Conservation (phyloP, 2,329 filamentous ascomycete species). For the Fusarium sublunatum region DNA sequence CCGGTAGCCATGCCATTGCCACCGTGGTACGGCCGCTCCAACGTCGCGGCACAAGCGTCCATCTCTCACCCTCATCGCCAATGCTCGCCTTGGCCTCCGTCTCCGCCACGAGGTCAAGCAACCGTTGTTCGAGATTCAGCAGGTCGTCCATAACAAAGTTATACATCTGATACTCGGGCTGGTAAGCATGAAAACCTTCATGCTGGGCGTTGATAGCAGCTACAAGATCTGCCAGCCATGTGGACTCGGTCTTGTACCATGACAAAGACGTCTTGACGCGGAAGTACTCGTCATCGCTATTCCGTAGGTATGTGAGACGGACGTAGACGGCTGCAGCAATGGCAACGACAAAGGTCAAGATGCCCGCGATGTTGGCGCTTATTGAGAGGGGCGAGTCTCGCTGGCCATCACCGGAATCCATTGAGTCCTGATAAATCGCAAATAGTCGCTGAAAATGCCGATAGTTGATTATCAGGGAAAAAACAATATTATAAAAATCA, state of each 20-base stretch:
- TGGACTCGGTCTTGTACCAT: slow-evolving; percentile 63
- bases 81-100: slow-evolving; percentile 51
- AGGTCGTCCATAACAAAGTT: slow-evolving; percentile 61
- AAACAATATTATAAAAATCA: neutral
- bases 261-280: slow-evolving; percentile 59
- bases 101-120: slow-evolving; percentile 59
- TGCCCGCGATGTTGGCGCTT: slow-evolving; percentile 57
- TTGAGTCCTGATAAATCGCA: slow-evolving; percentile 4
- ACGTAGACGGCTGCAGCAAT: slow-evolving; percentile 58
- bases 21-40: slow-evolving; percentile 54
- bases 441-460: neutral
- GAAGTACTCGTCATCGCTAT: slow-evolving; percentile 60
- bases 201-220: slow-evolving; percentile 46
- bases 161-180: slow-evolving; percentile 60
- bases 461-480: neutral
- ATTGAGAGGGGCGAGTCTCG: slow-evolving; percentile 59
- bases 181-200: slow-evolving; percentile 38
- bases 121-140: slow-evolving; percentile 56
- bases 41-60: slow-evolving; percentile 53
- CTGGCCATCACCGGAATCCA: slow-evolving; percentile 42
- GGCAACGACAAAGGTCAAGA: slow-evolving; percentile 61
- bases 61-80: slow-evolving; percentile 44
- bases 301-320: slow-evolving; percentile 58
- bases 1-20: slow-evolving; percentile 59
- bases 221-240: slow-evolving; percentile 58